Conservation (phyloP, 768 basidiomycete species). For the Kwoniella pini region DNA sequence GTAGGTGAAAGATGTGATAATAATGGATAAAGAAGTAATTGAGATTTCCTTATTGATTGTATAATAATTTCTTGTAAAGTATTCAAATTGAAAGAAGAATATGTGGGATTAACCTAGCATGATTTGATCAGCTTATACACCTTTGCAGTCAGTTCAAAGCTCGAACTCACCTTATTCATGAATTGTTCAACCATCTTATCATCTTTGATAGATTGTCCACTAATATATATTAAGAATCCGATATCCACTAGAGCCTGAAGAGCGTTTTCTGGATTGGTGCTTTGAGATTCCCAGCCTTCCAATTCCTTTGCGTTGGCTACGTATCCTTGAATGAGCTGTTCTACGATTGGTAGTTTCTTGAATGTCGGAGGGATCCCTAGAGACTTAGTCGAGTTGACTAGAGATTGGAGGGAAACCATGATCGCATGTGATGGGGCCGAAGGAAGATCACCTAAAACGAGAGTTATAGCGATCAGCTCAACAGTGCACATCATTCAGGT, state of each 20-base stretch:
- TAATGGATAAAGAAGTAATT: constrained; percentile 41
- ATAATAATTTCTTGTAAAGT: constrained; percentile 23
- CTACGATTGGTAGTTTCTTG: constrained; percentile 10
- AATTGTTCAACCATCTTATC: constrained; percentile 19
- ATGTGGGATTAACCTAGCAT: background rate
- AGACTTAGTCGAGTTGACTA: constrained; percentile 25
- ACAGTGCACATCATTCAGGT: background rate
- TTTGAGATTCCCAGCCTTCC: constrained; percentile 33
- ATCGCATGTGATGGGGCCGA: constrained; percentile 30
- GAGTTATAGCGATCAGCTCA: background rate
- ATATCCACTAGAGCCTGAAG: constrained; percentile 38
- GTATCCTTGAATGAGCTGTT: constrained; percentile 28
- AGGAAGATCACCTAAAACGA: constrained; percentile 27
- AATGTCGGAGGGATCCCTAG: constrained; percentile 36
- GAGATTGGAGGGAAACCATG: constrained; percentile 31
- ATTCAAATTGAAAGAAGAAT: background rate
- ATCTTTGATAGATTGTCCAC: constrained; percentile 14
- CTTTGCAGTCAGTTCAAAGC: no score
- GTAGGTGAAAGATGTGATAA: constrained; percentile 20
- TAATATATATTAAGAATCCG: constrained; percentile 32
- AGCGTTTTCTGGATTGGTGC: constrained; percentile 7
- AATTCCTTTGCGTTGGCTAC: constrained; percentile 22
- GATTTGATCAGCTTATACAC: background rate
- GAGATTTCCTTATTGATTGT: constrained; percentile 32
- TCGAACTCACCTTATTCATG: constrained; percentile 30